Conservation (phyloP, 495 filamentous ascomycete genomes). For the Trichocladium uniseriatum region DNA sequence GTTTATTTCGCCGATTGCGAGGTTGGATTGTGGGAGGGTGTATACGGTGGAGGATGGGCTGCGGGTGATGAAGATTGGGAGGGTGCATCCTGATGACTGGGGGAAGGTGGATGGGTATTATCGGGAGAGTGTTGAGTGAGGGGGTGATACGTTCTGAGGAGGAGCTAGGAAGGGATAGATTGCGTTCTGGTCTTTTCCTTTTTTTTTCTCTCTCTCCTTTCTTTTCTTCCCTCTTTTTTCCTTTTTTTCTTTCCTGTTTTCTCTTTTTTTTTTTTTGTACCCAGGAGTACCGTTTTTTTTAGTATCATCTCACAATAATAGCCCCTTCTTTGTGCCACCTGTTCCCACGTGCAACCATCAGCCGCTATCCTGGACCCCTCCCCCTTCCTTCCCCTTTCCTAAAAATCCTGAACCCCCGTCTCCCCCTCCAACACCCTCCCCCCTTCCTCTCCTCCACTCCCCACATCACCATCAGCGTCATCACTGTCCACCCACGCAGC, state of each 20-base stretch:
- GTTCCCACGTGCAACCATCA: no score
- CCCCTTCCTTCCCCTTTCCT: no score
- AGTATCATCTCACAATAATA: no score
- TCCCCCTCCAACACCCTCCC: conserved; percentile 47
- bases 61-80: conserved; percentile 25
- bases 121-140: conserved; percentile 10
- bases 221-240: no score
- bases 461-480: conserved; percentile 46
- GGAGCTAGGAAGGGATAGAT: no score
- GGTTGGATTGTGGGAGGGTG: conserved; percentile 24
- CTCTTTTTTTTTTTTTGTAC: no score
- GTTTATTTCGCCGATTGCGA: conserved; percentile 25
- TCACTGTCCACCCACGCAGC: conserved; percentile 49
- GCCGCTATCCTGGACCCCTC: no score
- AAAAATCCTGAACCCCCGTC: conserved; percentile 79
- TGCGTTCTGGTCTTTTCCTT: no score
- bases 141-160: no score
- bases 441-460: conserved; percentile 34
- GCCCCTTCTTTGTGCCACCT: no score
- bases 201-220: no score
- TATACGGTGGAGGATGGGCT: conserved; percentile 30
- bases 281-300: no score
- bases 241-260: neutral
- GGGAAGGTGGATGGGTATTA: conserved; percentile 26
- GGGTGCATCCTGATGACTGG: conserved; percentile 20